Percentiles rank a stretch among this genome's conserved stretches.
Evolutionary conservation across 768 basidiomycete species (phyloP).

Genomic region (Suillus lakei): DNA sequence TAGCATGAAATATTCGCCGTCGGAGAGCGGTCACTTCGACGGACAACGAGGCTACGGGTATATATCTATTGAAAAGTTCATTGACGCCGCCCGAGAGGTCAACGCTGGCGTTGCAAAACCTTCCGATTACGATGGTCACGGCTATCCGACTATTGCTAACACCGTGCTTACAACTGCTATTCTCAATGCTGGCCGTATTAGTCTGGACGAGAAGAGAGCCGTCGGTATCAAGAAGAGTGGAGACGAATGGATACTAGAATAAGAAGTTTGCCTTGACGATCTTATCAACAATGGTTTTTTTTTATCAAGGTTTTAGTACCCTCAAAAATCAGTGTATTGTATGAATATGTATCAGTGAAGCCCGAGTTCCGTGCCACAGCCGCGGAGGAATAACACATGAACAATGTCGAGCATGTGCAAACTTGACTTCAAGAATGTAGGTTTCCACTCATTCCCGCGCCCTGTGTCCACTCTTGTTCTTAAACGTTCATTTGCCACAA

Average conservation of each 20-base stretch:
- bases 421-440: not conserved
- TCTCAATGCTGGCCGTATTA: slow-evolving; percentile 88
- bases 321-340: slow-evolving; percentile 4
- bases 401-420: not conserved
- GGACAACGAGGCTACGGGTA: slow-evolving; percentile 94
- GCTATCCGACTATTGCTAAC: slow-evolving; percentile 87
- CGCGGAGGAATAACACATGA: not conserved
- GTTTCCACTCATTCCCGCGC: not conserved
- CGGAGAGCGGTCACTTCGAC: slow-evolving; percentile 91
- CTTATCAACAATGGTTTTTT: slow-evolving; percentile 20
- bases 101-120: slow-evolving; percentile 72
- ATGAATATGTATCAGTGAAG: not conserved
- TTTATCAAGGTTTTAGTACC: not conserved
- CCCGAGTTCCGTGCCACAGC: not conserved
- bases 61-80: slow-evolving; percentile 90
- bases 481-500: not conserved
- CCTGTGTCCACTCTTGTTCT: not conserved
- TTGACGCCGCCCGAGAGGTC: slow-evolving; percentile 81
- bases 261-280: slow-evolving; percentile 23
- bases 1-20: slow-evolving; percentile 95
- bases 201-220: slow-evolving; percentile 86
- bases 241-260: slow-evolving; percentile 72
- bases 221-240: slow-evolving; percentile 76
- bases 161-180: slow-evolving; percentile 89
- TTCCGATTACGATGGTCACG: slow-evolving; percentile 75